Base-by-base conservation (phyloP, 2,329 filamentous ascomycete genomes). In the Leptographium lundbergii region DNA sequence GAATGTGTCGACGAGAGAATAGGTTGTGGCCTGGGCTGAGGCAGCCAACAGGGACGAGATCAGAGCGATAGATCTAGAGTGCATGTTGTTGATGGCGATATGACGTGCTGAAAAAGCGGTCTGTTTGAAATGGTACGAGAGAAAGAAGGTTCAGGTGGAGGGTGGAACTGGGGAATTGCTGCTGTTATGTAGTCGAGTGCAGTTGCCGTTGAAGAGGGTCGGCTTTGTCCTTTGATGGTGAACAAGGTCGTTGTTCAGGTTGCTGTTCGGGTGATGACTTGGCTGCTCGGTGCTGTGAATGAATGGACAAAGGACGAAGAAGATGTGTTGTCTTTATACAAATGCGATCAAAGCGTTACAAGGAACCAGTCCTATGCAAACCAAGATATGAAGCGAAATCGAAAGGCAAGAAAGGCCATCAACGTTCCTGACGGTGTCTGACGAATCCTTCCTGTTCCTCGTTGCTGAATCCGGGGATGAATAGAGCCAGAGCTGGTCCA, bases 1-100 rank as follows among this genome's bases (percentile, higher is more conserved):
- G 69, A 74, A 83, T 51, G 69, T 67, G 64, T 77, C 76, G 58
- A 73, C 69, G 56, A 82, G 71, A 13, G 66, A 68, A 67, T 82
- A 83, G 57, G 74, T 61, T 29, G 69, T 65, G 34, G 68, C 67
- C 56, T 70, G 27, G 65, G 66, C 61, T 1, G 59, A 54, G 53
- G 59, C 57, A 4, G 59, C 63, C 39, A 63, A 42, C 27, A 62
- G 55, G 57, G 57, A 34, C 1, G 57, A 47, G 25, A 59, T 22
- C 24, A 59, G 25, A 19, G 57, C 22, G 19, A 53, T 9, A 17
- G 42, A 48, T 11, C 25, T 29, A 25, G 55, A 58, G 34, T 57
- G 59, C 61, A 64, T 62, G 17, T 7, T 32, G 19, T 14, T 7
- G 54, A 13, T 48, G 25, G 6, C 24, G 9, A 24, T 9, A 45